These are phyloP conservation scores for Daphne laureola DNA, from an alignment of 441 rosid genomes.

Conservation along the genomic window DNA sequence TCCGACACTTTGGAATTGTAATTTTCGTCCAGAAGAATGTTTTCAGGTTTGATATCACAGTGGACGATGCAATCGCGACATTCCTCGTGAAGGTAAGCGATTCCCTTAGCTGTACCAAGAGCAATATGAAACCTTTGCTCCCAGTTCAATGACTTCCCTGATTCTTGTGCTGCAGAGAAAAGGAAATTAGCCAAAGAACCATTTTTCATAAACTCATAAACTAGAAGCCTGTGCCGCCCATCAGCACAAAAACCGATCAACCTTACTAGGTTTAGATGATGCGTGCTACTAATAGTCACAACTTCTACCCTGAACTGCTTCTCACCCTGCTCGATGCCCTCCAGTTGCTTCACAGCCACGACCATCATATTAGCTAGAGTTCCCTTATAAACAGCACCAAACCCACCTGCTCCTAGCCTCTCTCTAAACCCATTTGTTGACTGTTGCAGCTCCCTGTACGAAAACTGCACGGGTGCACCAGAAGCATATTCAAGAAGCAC, in stretches of 20 bases:
- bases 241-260: slow-evolving; percentile 51
- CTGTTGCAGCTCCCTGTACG: slow-evolving; percentile 39
- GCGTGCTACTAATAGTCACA: slow-evolving; percentile 57
- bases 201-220: slow-evolving; percentile 53
- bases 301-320: slow-evolving; percentile 60
- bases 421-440: slow-evolving; percentile 48
- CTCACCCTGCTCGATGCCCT: slow-evolving; percentile 64
- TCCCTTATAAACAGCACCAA: slow-evolving; percentile 71
- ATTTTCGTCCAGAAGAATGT: slow-evolving; percentile 12
- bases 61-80: slow-evolving; percentile 18
- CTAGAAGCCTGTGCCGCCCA: slow-evolving; percentile 51
- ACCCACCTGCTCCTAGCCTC: slow-evolving; percentile 54
- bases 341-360: slow-evolving; percentile 49
- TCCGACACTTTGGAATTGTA: slow-evolving; percentile 14
- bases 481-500: slow-evolving; percentile 56
- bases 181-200: slow-evolving; percentile 48
- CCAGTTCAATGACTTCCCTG: slow-evolving; percentile 30
- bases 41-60: slow-evolving; percentile 18
- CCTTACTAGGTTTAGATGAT: slow-evolving; percentile 54
- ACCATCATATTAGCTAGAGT: slow-evolving; percentile 33
- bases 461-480: slow-evolving; percentile 57
- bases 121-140: slow-evolving; percentile 21
- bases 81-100: slow-evolving; percentile 18
- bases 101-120: slow-evolving; percentile 16
- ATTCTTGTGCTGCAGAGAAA: slow-evolving; percentile 21